phyloP scores from a whole-genome alignment of 306 rosid species.

The Rosa rugosa region DNA sequence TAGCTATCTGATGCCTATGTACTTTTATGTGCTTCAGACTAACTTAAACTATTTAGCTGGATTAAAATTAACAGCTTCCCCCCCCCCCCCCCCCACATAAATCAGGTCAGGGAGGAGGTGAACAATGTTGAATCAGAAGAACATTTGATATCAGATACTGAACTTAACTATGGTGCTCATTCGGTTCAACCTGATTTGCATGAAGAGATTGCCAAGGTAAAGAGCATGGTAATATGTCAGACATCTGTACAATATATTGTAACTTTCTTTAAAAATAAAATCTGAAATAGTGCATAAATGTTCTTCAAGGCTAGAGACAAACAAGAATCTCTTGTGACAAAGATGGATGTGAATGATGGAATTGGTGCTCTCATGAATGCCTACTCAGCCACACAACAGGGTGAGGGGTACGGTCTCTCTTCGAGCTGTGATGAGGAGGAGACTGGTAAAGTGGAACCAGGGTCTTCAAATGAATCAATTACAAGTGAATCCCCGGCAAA shows the following conservation, averaged over 20 bases:
- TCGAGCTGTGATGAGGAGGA: conserved; percentile 29
- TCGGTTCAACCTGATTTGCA: conserved; percentile 17
- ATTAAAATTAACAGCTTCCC: background rate
- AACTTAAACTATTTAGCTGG: conserved; percentile 4
- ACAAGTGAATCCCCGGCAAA: conserved; percentile 35
- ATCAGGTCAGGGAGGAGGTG: conserved; percentile 39
- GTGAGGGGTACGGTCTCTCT: conserved; percentile 22
- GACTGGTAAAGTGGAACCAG: conserved; percentile 29
- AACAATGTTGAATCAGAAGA: conserved; percentile 24
- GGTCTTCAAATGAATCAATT: conserved; percentile 24
- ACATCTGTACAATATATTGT: background rate
- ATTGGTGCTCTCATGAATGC: conserved; percentile 26
- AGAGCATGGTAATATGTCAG: conserved; percentile 1
- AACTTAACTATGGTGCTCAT: conserved; percentile 28
- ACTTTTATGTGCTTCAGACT: conserved; percentile 19
- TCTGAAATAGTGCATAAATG: background rate
- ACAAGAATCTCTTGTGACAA: conserved; percentile 30
- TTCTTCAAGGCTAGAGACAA: conserved; percentile 36
- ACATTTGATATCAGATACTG: conserved; percentile 32
- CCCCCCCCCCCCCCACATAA: background rate
- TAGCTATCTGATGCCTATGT: conserved; percentile 35
- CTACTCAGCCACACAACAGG: conserved; percentile 30
- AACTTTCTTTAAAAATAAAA: background rate
- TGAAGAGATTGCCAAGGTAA: conserved; percentile 38
- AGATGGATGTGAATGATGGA: conserved; percentile 29